phyloP scores from a whole-genome alignment of 495 filamentous ascomycete species.

The Hypoxylon trugodes region DNA sequence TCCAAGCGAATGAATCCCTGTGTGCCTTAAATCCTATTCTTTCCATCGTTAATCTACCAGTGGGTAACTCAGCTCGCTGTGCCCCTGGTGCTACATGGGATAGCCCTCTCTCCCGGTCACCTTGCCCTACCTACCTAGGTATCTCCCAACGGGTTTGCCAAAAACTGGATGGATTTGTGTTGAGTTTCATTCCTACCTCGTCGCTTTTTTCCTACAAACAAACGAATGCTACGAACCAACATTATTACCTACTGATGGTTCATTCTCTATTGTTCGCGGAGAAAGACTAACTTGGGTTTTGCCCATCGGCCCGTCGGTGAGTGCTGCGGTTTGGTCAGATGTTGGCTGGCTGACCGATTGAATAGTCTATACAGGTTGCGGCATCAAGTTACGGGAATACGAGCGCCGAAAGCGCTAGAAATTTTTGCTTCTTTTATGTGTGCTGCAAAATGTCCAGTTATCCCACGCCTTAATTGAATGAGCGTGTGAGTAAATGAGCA shows the following conservation, averaged over 20 bases:
- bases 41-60: slow-evolving; percentile 7
- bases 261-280: slow-evolving; percentile 14
- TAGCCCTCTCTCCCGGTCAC: slow-evolving; percentile 19
- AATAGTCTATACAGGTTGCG: slow-evolving; percentile 5
- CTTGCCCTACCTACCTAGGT: slow-evolving; percentile 34
- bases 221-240: slow-evolving; percentile 26
- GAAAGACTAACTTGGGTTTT: neutral
- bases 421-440: slow-evolving; percentile 1
- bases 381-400: slow-evolving; percentile 20
- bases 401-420: slow-evolving; percentile 31
- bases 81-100: slow-evolving; percentile 20
- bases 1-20: slow-evolving; percentile 33
- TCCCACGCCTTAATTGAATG: neutral
- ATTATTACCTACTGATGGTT: slow-evolving; percentile 4
- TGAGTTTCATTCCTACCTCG: slow-evolving; percentile 28
- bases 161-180: slow-evolving; percentile 37
- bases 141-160: slow-evolving; percentile 32
- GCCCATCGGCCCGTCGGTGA: slow-evolving; percentile 27
- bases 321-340: neutral
- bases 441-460: slow-evolving; percentile 1
- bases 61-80: slow-evolving; percentile 6
- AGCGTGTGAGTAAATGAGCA: no score
- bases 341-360: slow-evolving; percentile 14
- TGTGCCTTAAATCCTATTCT: slow-evolving; percentile 11
- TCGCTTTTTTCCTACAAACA: no score